phyloP scores from a whole-genome alignment of 345 rosid genomes.

The Citrus inodora region DNA sequence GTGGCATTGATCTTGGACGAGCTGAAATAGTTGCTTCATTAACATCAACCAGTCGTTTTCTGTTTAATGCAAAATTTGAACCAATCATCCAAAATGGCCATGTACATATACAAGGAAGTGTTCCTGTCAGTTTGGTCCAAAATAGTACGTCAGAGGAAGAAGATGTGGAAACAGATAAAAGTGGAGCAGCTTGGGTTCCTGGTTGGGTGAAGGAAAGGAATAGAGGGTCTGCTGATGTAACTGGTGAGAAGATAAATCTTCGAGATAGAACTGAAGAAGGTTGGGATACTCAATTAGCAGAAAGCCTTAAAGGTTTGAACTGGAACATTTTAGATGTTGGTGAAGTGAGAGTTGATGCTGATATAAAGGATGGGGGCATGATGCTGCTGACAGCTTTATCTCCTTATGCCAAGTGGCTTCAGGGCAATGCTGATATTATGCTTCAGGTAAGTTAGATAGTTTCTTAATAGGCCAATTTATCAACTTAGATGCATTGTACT shows the following conservation, averaged over 20 bases:
- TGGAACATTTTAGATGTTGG: conserved; percentile 94
- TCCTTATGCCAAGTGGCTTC: conserved; percentile 89
- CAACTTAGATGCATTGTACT: background rate
- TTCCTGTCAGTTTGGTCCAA: conserved; percentile 75
- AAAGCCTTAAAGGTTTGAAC: conserved; percentile 78
- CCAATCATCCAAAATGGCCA: conserved; percentile 91
- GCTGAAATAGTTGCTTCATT: conserved; percentile 96
- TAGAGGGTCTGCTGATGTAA: conserved; percentile 47
- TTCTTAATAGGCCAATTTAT: background rate
- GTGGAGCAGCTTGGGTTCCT: conserved; percentile 53
- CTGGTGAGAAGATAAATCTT: conserved; percentile 49
- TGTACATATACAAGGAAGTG: conserved; percentile 94
- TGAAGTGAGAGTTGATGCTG: conserved; percentile 93
- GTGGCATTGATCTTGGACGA: conserved; percentile 93
- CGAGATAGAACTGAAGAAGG: conserved; percentile 83
- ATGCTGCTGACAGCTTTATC: conserved; percentile 88
- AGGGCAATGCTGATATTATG: conserved; percentile 87
- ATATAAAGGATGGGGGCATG: conserved; percentile 98
- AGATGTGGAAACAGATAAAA: conserved; percentile 52
- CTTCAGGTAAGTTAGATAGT: conserved; percentile 60
- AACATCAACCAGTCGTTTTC: conserved; percentile 83
- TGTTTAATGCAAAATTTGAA: conserved; percentile 92
- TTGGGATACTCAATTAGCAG: conserved; percentile 85
- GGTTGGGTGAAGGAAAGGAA: conserved; percentile 75
- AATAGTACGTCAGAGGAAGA: conserved; percentile 58